phyloP scores from a whole-genome alignment of 345 rosid genomes.

The Populus tremula region DNA sequence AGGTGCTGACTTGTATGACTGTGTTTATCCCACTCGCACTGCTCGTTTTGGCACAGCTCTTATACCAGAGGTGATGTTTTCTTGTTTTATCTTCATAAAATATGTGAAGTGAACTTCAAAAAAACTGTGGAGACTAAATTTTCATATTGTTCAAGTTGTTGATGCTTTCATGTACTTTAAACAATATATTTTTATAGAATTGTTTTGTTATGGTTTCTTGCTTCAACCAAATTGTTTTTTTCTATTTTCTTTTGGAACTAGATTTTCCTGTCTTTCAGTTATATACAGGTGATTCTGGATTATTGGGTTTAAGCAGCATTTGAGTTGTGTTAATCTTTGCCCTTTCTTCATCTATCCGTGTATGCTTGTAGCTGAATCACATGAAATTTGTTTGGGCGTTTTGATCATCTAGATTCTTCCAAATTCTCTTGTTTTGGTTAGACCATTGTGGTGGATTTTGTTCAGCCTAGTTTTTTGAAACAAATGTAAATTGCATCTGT shows the following conservation, averaged over 20 bases:
- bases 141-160: not conserved
- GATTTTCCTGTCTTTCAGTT: not conserved
- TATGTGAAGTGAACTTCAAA: not conserved
- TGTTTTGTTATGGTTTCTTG: not conserved
- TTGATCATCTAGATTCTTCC: not conserved
- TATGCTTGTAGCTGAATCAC: too few species aligned
- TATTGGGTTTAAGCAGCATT: too few species aligned
- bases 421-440: not conserved
- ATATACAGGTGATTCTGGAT: too few species aligned
- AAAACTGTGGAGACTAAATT: not conserved
- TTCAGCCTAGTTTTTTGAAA: not conserved
- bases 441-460: not conserved
- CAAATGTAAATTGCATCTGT: too few species aligned
- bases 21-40: conserved; percentile 81
- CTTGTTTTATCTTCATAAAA: conserved; percentile 8
- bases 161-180: not conserved
- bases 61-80: conserved; percentile 61
- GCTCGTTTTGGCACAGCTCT: conserved; percentile 85
- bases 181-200: not conserved
- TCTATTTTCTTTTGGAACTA: not conserved
- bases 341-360: too few species aligned
- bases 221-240: not conserved
- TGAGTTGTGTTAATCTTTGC: too few species aligned
- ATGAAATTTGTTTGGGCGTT: too few species aligned
- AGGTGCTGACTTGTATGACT: conserved; percentile 84